phyloP scores from a whole-genome alignment of 2,329 filamentous ascomycete species.

The Aspergillus udagawae region DNA sequence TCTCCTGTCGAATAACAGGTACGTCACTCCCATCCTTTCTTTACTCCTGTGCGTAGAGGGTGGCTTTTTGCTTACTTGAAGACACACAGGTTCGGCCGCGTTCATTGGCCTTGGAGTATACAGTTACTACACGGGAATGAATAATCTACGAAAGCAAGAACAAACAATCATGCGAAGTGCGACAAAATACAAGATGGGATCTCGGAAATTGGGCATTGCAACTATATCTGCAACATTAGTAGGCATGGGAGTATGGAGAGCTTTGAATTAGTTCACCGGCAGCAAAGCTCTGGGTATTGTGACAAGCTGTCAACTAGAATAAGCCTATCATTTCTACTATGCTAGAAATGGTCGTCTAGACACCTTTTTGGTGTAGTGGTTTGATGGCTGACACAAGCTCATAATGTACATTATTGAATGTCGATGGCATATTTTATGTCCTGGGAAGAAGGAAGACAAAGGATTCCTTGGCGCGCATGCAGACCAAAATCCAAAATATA shows the following conservation, averaged over 20 bases:
- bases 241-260: constrained; percentile 67
- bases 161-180: constrained; percentile 61
- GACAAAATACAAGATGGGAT: constrained; percentile 68
- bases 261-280: constrained; percentile 50
- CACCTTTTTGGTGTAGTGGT: too few species aligned
- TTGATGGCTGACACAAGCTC: too few species aligned
- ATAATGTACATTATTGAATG: background rate
- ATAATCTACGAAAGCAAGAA: constrained; percentile 64
- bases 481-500: constrained; percentile 5
- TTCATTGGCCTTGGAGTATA: constrained; percentile 73
- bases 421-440: background rate
- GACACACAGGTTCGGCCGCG: constrained; percentile 62
- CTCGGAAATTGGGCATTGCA: constrained; percentile 63
- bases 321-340: too few species aligned
- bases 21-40: constrained; percentile 26
- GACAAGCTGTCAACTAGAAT: too few species aligned
- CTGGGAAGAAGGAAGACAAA: background rate
- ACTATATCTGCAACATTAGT: constrained; percentile 64
- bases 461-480: background rate
- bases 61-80: constrained; percentile 5
- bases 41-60: background rate
- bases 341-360: too few species aligned
- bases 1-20: constrained; percentile 69
- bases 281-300: background rate
- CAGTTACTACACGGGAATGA: constrained; percentile 71